Conservation (phyloP, 108 stramenopile genomes). For the Nannochloropsis oceanica region DNA sequence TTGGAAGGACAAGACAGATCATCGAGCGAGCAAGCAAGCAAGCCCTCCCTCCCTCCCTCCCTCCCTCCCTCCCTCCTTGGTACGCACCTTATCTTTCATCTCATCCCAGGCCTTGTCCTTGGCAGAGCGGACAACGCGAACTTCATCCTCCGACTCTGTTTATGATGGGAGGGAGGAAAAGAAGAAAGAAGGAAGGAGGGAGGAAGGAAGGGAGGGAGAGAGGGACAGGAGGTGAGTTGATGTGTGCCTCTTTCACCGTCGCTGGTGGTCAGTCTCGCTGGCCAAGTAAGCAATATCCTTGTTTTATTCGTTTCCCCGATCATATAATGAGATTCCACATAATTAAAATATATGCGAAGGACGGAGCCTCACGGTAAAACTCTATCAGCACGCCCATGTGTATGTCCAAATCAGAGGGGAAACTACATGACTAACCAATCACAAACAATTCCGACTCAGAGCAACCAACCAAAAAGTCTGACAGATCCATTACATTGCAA, state of each 20-base stretch:
- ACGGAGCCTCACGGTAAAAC: background rate
- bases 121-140: constrained; percentile 73
- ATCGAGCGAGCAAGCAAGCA: too few species aligned
- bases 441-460: too few species aligned
- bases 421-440: too few species aligned
- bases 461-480: background rate
- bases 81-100: constrained; percentile 46
- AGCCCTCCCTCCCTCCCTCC: background rate
- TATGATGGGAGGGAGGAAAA: background rate
- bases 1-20: background rate
- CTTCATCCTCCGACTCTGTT: constrained; percentile 61
- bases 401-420: background rate
- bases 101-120: constrained; percentile 65
- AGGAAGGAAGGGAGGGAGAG: background rate
- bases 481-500: background rate
- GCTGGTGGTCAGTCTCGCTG: too few species aligned
- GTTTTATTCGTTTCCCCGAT: background rate
- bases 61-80: background rate
- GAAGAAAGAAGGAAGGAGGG: background rate
- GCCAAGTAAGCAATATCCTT: too few species aligned
- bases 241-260: too few species aligned
- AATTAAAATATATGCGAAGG: background rate
- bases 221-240: background rate
- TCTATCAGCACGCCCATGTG: background rate
- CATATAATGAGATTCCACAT: background rate